Evolutionary conservation across 345 rosid species (phyloP), one percentile per base, ranked within the genome.

Genomic region (Citrus maxima): DNA sequence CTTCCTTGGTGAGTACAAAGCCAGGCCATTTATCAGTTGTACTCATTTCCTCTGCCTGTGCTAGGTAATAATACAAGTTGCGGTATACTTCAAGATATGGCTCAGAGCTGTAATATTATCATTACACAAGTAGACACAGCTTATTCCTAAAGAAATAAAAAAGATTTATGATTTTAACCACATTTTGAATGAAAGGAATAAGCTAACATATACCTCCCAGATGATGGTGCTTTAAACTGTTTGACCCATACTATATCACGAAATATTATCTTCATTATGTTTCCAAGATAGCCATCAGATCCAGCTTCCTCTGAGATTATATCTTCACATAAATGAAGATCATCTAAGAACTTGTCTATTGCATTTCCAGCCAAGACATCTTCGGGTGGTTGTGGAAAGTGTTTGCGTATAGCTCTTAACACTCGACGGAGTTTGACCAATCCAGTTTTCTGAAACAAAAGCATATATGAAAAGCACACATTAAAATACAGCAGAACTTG

Each of bases 1-100:
- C 99, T 88, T 95, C 99, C 85, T 88, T 91, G 30, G 98, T 92
- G 78, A 95, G 97, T 71, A 95, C 99, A 88, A 93, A 93, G 76
- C 99, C 98, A 6, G 99, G 95, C 98, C 97, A 92, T 79, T 93
- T 95, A 84, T 95, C 99, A 81, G 94, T 92, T 80, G 99, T 94
- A 84, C 85, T 95, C 90, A 89, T 90, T 86, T 95, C 99, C 86
- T 94, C 99, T 1, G 97, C 90, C 86, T 91, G 96, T 56, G 93
- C 98, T 72, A 94, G 82, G 80, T 88, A 89, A 84, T 91, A 92
- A 85, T 93, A 95, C 80, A 95, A 88, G 85, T 95, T 90, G 88
- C 88, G 70, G 82, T 92, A 94, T 80, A 95, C 93, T 74, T 95
- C 97, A 82, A 87, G 77, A 89, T 92, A 92, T 66, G 94, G 91